Conservation (phyloP, 805 yeast species). For the Lipomyces lipofer region DNA sequence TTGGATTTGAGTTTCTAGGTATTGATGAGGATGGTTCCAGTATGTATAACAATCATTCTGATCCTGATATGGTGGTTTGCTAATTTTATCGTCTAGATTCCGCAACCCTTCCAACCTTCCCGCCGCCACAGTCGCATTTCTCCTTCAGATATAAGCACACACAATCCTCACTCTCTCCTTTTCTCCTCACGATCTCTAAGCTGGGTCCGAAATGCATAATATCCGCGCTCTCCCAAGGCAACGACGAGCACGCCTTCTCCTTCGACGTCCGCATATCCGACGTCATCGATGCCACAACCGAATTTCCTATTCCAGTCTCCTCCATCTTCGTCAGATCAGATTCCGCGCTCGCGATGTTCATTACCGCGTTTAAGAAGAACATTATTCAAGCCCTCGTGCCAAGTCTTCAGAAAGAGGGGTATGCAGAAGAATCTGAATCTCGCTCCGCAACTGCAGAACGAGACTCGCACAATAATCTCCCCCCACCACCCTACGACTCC, state of each 20-base stretch:
- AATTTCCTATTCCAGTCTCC: constrained; percentile 5
- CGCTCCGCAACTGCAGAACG: constrained; percentile 7
- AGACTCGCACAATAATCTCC: constrained; percentile 22
- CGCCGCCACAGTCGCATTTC: constrained; percentile 15
- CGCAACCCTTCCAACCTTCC: not conserved
- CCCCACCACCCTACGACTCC: constrained; percentile 28
- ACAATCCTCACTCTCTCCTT: constrained; percentile 21
- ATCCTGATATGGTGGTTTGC: not conserved
- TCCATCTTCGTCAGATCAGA: not conserved
- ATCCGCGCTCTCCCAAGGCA: constrained; percentile 20
- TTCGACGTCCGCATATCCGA: constrained; percentile 18
- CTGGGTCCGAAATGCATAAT: constrained; percentile 21
- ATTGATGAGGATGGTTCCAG: constrained; percentile 3
- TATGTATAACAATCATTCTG: not conserved
- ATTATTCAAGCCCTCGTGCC: constrained; percentile 22
- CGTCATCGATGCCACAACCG: not conserved
- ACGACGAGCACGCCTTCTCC: constrained; percentile 15
- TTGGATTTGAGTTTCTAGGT: constrained; percentile 23
- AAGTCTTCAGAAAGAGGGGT: constrained; percentile 19
- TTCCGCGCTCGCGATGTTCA: constrained; percentile 8
- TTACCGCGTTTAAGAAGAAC: constrained; percentile 10
- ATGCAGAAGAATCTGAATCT: constrained; percentile 11
- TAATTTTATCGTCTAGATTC: not conserved
- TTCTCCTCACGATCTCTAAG: constrained; percentile 13
- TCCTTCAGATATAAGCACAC: constrained; percentile 15